Conservation (phyloP, 352 stramenopile species). For the Pythium graminicola region DNA sequence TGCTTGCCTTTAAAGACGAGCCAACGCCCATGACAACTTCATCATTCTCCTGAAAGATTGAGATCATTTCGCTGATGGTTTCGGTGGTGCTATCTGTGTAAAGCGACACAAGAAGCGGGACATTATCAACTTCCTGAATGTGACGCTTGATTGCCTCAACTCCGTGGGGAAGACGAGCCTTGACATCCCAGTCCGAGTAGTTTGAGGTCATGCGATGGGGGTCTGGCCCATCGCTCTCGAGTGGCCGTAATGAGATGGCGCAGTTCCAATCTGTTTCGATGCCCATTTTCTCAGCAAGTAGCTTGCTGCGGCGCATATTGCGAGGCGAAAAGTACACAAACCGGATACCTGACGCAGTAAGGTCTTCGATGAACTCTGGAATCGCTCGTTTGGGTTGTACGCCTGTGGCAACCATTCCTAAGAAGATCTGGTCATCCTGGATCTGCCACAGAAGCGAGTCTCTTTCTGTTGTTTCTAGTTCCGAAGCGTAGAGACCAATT, state of each 20-base stretch:
- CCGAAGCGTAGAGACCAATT: conserved; percentile 36
- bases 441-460: conserved; percentile 77
- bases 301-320: conserved; percentile 97
- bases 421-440: conserved; percentile 95
- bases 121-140: conserved; percentile 97
- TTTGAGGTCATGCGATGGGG: conserved; percentile 95
- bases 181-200: conserved; percentile 97
- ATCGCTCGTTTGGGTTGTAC: conserved; percentile 94
- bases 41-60: conserved; percentile 79
- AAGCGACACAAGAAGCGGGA: conserved; percentile 95
- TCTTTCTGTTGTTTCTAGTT: conserved; percentile 45
- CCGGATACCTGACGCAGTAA: conserved; percentile 92
- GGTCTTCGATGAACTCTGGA: conserved; percentile 92
- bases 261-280: conserved; percentile 99
- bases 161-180: conserved; percentile 94
- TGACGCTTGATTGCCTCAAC: conserved; percentile 94
- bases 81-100: conserved; percentile 97
- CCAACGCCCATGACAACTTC: conserved; percentile 80
- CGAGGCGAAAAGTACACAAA: conserved; percentile 99
- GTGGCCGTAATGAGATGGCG: conserved; percentile 93
- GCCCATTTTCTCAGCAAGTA: conserved; percentile 97
- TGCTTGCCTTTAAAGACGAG: conserved; percentile 67
- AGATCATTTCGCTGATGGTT: conserved; percentile 93
- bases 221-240: conserved; percentile 90
- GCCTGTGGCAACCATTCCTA: conserved; percentile 94